phyloP scores from a whole-genome alignment of 805 yeast species.

The Kuraishia ogatae region DNA sequence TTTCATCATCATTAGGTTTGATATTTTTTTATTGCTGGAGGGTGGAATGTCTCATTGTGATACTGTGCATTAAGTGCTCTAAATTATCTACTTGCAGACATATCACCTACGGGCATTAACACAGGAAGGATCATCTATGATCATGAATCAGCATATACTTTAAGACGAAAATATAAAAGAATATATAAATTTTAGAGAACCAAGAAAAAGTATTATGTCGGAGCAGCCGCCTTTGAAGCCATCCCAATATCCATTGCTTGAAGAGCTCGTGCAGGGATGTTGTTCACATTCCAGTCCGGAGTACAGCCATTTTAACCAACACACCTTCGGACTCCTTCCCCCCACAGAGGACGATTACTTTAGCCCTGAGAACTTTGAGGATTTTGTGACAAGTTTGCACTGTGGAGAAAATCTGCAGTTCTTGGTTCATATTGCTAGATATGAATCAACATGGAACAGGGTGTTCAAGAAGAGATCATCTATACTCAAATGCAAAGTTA shows the following conservation, averaged over 20 bases:
- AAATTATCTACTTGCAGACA: not conserved
- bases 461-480: constrained; percentile 21
- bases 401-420: constrained; percentile 37
- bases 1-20: not conserved
- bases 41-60: too few relatives aligned
- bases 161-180: too few relatives aligned
- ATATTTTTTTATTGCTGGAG: too few relatives aligned
- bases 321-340: not conserved
- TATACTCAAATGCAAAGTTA: constrained; percentile 17
- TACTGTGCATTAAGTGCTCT: not conserved
- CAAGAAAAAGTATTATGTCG: not conserved
- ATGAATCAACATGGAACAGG: constrained; percentile 33
- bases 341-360: not conserved
- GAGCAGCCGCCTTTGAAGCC: not conserved
- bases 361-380: constrained; percentile 18
- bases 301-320: not conserved
- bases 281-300: not conserved
- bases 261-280: constrained; percentile 1
- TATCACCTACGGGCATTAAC: not conserved
- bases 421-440: constrained; percentile 33
- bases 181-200: too few relatives aligned
- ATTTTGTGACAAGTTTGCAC: constrained; percentile 28
- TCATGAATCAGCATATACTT: not conserved
- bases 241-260: not conserved
- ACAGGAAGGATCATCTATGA: not conserved